A percentile compares a stretch with the other conserved stretches of the same genome.
Evolutionary conservation across 208 protist genomes (phyloP).

Genomic region (Porcisia hertigi): DNA sequence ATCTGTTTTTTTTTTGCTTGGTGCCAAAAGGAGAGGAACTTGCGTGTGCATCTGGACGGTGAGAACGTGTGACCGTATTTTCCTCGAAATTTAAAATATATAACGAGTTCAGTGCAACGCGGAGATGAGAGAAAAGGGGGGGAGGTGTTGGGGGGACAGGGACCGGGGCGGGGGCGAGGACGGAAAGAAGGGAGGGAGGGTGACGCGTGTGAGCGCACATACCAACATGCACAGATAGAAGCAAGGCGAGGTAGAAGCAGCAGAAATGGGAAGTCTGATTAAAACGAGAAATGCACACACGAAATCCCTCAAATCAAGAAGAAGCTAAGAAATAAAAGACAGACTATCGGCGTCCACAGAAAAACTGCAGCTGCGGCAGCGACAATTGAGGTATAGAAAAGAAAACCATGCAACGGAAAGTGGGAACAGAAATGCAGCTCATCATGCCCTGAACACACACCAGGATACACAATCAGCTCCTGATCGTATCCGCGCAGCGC

Average conservation of each 20-base stretch:
- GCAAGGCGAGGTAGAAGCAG: slow-evolving; percentile 4
- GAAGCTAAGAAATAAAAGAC: background rate
- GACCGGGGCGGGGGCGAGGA: background rate
- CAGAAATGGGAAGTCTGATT: background rate
- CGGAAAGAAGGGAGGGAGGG: background rate
- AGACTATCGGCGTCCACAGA: background rate
- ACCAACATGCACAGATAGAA: slow-evolving; percentile 14
- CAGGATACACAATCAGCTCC: background rate
- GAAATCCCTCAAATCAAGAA: background rate
- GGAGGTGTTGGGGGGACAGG: no score
- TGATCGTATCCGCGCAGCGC: background rate
- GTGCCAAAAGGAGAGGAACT: background rate
- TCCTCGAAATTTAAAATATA: background rate
- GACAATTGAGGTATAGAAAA: background rate
- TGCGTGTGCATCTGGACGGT: background rate
- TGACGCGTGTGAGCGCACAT: background rate
- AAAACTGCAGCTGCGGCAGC: background rate
- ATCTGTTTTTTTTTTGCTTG: background rate
- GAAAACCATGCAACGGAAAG: background rate
- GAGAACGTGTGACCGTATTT: background rate
- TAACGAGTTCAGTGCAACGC: no score
- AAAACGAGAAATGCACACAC: slow-evolving; percentile 7
- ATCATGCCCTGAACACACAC: background rate
- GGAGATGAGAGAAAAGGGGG: background rate
- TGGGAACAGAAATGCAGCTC: background rate